A percentile compares a stretch with the other conserved stretches of the same genome.
phyloP scores from a whole-genome alignment of 345 rosid species.

The Populus simonii region DNA sequence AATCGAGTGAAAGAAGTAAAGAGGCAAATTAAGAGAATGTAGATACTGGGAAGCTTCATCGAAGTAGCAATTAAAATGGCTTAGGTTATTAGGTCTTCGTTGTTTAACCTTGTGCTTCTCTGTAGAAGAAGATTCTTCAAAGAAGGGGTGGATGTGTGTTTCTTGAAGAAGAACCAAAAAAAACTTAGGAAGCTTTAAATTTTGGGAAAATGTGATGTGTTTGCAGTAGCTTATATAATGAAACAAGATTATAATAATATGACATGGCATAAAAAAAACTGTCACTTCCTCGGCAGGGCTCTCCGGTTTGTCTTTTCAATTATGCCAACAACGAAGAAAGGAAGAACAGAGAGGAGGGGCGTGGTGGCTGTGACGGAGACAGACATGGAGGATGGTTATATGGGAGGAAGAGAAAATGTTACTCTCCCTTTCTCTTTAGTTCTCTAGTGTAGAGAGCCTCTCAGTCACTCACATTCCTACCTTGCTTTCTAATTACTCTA shows the following conservation, averaged over 20 bases:
- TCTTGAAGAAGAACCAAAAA: constrained; percentile 15
- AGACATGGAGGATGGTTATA: neutral
- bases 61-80: constrained; percentile 15
- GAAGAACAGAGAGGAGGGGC: neutral
- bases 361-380: constrained; percentile 10
- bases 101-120: constrained; percentile 9
- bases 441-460: neutral
- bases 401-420: neutral
- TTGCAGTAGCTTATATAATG: constrained; percentile 22
- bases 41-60: constrained; percentile 35
- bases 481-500: constrained; percentile 30
- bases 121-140: neutral
- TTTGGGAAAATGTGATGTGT: constrained; percentile 27
- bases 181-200: constrained; percentile 20
- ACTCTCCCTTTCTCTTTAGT: constrained; percentile 2
- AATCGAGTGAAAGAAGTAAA: neutral
- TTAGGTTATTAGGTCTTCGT: neutral
- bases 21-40: constrained; percentile 37
- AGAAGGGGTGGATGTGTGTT: neutral
- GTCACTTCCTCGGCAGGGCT: constrained; percentile 1
- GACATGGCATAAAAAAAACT: neutral
- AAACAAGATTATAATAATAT: constrained; percentile 11
- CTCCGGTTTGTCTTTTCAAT: neutral
- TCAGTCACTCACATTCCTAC: constrained; percentile 32
- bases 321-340: constrained; percentile 17